phyloP scores from a whole-genome alignment of 495 filamentous ascomycete genomes.

The Talaromyces liani region DNA sequence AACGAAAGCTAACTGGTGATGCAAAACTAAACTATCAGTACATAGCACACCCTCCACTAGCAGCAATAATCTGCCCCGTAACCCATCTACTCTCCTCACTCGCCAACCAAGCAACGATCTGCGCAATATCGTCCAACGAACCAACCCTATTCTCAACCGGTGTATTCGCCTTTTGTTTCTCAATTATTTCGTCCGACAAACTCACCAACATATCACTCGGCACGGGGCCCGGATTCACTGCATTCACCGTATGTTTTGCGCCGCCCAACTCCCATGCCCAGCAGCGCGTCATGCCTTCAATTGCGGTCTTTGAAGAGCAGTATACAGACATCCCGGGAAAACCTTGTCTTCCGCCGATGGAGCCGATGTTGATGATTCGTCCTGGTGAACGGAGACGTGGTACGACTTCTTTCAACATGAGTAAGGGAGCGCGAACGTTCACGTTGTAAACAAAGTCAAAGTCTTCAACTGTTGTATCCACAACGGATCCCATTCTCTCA shows the following conservation, averaged over 20 bases:
- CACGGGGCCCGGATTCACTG: constrained; percentile 25
- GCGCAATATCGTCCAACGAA: constrained; percentile 49
- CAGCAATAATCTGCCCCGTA: constrained; percentile 48
- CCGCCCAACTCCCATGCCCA: constrained; percentile 34
- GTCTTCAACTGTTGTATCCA: constrained; percentile 23
- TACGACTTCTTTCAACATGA: constrained; percentile 28
- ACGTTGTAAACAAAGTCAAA: constrained; percentile 11
- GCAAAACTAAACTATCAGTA: background rate
- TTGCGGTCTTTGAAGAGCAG: constrained; percentile 33
- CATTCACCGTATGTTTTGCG: constrained; percentile 30
- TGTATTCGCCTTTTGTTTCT: constrained; percentile 24
- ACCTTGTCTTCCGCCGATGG: constrained; percentile 34
- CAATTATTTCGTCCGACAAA: constrained; percentile 22
- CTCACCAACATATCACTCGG: constrained; percentile 30
- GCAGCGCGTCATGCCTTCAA: constrained; percentile 35
- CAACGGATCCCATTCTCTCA: constrained; percentile 10
- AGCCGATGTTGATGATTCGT: constrained; percentile 38
- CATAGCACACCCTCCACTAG: constrained; percentile 43
- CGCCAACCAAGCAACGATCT: constrained; percentile 41
- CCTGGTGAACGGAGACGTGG: constrained; percentile 32
- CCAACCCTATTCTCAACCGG: constrained; percentile 40
- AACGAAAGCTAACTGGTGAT: no score
- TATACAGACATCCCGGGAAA: constrained; percentile 29
- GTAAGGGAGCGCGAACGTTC: constrained; percentile 28
- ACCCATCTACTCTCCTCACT: constrained; percentile 45